phyloP scores from a whole-genome alignment of 2,329 filamentous ascomycete genomes.

The Drechslerella stenobrocha region DNA sequence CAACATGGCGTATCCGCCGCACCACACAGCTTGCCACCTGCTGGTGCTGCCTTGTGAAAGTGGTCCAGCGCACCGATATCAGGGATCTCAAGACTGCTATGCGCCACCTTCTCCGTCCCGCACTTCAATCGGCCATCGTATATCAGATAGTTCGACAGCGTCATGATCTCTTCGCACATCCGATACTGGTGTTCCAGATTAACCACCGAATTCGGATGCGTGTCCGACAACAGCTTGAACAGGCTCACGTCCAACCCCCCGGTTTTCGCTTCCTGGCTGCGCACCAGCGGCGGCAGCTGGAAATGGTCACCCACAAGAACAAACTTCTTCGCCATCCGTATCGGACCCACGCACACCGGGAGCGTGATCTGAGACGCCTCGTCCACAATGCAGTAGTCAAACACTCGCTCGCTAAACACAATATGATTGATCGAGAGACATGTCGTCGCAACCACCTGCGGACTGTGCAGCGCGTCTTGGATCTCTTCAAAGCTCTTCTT shows the following conservation, averaged over 20 bases:
- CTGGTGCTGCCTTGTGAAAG: conserved; percentile 43
- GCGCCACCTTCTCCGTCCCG: conserved; percentile 75
- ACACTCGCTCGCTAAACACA: conserved; percentile 82
- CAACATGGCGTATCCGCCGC: conserved; percentile 47
- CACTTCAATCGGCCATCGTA: conserved; percentile 90
- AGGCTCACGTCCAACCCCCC: conserved; percentile 89
- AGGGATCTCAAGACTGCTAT: conserved; percentile 69
- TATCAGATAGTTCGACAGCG: conserved; percentile 86
- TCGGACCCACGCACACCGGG: conserved; percentile 89
- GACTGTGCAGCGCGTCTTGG: conserved; percentile 77
- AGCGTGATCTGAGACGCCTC: conserved; percentile 97
- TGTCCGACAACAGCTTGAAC: conserved; percentile 89
- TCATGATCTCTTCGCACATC: conserved; percentile 98
- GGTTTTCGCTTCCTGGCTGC: conserved; percentile 81
- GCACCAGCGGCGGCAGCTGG: conserved; percentile 89
- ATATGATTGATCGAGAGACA: conserved; percentile 89
- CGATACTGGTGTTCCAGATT: conserved; percentile 95
- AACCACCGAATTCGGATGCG: conserved; percentile 82
- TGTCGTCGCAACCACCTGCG: conserved; percentile 88
- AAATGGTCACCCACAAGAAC: conserved; percentile 96
- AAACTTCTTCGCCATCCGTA: conserved; percentile 88
- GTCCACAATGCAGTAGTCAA: conserved; percentile 98
- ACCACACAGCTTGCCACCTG: conserved; percentile 17
- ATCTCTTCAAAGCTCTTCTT: conserved; percentile 81
- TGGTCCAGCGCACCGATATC: conserved; percentile 64